These are phyloP conservation scores for Magnusiomyces ingens DNA, from an alignment of 1,139 yeast genomes.

Conservation along the genomic window DNA sequence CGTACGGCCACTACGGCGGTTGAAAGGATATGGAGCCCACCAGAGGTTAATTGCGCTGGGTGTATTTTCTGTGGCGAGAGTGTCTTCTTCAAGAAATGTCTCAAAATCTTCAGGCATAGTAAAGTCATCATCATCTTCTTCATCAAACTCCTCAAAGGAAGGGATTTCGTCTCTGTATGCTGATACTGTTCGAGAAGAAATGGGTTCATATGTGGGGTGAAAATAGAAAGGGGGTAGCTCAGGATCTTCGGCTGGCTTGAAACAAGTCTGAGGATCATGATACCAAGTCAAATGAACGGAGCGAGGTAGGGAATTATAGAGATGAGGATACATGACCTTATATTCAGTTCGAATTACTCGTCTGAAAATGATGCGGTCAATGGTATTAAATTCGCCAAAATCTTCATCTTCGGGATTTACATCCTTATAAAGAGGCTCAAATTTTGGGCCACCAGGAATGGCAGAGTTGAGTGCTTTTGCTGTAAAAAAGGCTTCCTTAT, in stretches of 20 bases:
- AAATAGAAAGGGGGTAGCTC: constrained; percentile 53
- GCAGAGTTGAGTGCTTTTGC: constrained; percentile 86
- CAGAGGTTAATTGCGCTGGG: constrained; percentile 57
- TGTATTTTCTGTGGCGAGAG: constrained; percentile 43
- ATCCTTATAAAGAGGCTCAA: constrained; percentile 78
- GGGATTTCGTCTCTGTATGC: constrained; percentile 22
- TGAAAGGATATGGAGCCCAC: constrained; percentile 84
- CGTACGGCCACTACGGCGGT: constrained; percentile 61
- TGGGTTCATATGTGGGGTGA: constrained; percentile 51
- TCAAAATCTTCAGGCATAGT: constrained; percentile 36
- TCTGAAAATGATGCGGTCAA: constrained; percentile 80
- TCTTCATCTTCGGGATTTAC: constrained; percentile 65
- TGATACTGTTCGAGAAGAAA: constrained; percentile 37
- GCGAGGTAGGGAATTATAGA: constrained; percentile 74
- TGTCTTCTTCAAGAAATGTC: constrained; percentile 46
- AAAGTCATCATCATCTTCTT: constrained; percentile 32
- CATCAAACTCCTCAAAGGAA: constrained; percentile 18
- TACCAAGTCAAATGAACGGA: constrained; percentile 56
- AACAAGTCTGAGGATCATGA: constrained; percentile 52
- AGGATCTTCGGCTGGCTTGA: constrained; percentile 42
- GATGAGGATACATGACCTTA: constrained; percentile 74
- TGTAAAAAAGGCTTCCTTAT: constrained; percentile 70
- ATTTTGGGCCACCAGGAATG: constrained; percentile 93
- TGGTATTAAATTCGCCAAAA: constrained; percentile 80
- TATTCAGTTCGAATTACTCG: constrained; percentile 74